Evolutionary conservation across 2,329 filamentous ascomycete species (phyloP), one percentile per base, ranked within the genome.

Genomic region (Chaetomium globosum): DNA sequence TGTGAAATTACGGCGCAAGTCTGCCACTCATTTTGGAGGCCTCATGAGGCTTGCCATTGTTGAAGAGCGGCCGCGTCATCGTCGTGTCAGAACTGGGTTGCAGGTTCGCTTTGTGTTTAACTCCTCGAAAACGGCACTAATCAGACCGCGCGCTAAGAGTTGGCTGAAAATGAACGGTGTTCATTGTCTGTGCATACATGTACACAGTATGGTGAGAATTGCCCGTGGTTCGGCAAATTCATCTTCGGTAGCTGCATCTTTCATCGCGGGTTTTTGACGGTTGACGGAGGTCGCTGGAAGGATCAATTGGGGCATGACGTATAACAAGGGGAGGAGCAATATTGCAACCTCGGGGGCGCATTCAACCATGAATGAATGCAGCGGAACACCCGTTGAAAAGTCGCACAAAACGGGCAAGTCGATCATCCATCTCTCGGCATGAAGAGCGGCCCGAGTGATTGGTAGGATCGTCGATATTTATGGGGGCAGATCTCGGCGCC

Each of bases 401-500:
- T 19, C 4, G 39, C 39, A 43, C 39, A 43, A 43, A 43, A 48
- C 46, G 46, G 46, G 46, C 9, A 48, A 48, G 39, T 43, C 39
- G 39, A 43, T 43, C 8, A 36, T 36, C 33, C 31, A 10, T 31
- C 13, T 39, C 36, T 39, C 12, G 33, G 36, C 36, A 39, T n/a
- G 5, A 43, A n/a, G 5, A 12, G 39, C 16, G 5, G 5, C 16
- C 39, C 16, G 16, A 48, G 8, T 23, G 19, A 65, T 65, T 65
- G 63, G 63, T 57, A 9, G 30, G 6, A 48, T 7, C 3, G 30
- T 7, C 39, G 30, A 53, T 23, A 57, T 46, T 53, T 48, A 23
- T 64, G 43, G 60, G 62, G 51, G 9, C 55, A 16, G 52, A 56
- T 56, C 57, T 52, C 55, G 30, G 57, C 39, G 59, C 52, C 46